phyloP scores from a whole-genome alignment of 2,329 filamentous ascomycete genomes.

The Pestalotiopsis sp. region DNA sequence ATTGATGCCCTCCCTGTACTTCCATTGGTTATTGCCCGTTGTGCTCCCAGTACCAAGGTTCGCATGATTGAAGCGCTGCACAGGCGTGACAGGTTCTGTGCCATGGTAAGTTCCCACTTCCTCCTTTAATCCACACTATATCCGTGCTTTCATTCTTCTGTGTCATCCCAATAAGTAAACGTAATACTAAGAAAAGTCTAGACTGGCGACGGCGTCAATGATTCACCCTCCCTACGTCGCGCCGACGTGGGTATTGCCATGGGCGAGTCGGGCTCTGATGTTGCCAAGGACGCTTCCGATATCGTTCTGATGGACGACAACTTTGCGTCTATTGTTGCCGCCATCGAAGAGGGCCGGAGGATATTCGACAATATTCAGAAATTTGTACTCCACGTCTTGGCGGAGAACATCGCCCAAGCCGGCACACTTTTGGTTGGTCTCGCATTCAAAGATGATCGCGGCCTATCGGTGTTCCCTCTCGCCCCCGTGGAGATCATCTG shows the following conservation, averaged over 20 bases:
- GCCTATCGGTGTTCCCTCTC: slow-evolving; percentile 73
- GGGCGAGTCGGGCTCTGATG: slow-evolving; percentile 34
- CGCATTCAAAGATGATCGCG: slow-evolving; percentile 66
- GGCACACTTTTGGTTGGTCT: slow-evolving; percentile 71
- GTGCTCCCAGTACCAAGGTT: slow-evolving; percentile 71
- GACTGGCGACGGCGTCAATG: slow-evolving; percentile 76
- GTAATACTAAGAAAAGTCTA: background rate
- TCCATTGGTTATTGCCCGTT: slow-evolving; percentile 70
- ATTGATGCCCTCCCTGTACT: slow-evolving; percentile 67
- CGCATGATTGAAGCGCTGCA: slow-evolving; percentile 65
- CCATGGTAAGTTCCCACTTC: slow-evolving; percentile 39
- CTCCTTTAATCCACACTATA: too few species aligned
- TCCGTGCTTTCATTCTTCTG: too few species aligned
- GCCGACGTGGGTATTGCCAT: slow-evolving; percentile 75
- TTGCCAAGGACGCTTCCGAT: slow-evolving; percentile 64
- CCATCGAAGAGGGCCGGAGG: slow-evolving; percentile 71
- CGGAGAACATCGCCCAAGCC: slow-evolving; percentile 73
- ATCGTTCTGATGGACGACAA: slow-evolving; percentile 75
- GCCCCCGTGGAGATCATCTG: slow-evolving; percentile 78
- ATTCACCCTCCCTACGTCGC: slow-evolving; percentile 69
- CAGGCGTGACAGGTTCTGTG: slow-evolving; percentile 50
- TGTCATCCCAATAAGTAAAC: background rate
- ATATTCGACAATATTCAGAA: slow-evolving; percentile 80
- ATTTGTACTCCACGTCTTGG: slow-evolving; percentile 70
- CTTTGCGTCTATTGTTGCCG: slow-evolving; percentile 72